A percentile compares a stretch with the other conserved stretches of the same genome.
Evolutionary conservation across 2,329 filamentous ascomycete species (phyloP).

Genomic region (Pseudonectria foliicola): DNA sequence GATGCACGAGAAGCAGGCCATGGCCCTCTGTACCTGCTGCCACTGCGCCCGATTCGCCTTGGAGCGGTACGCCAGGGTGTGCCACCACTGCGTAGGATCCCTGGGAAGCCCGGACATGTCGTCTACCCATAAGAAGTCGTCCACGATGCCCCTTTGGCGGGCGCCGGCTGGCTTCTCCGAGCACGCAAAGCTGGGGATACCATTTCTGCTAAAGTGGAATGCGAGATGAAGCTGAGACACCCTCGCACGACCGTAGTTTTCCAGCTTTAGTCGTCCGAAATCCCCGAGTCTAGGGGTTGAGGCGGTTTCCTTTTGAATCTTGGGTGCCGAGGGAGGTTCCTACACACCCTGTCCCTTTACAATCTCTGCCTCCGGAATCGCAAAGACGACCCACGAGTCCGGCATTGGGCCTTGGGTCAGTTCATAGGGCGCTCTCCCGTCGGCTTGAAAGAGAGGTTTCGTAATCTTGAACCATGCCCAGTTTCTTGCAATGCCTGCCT

Average conservation of each 20-base stretch:
- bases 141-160: slow-evolving; percentile 1
- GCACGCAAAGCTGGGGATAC: slow-evolving; percentile 15
- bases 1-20: slow-evolving; percentile 15
- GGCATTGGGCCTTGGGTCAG: slow-evolving; percentile 4
- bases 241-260: slow-evolving; percentile 2
- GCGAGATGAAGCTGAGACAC: slow-evolving; percentile 6
- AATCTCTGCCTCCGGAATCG: slow-evolving; percentile 11
- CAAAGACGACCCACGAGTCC: slow-evolving; percentile 12
- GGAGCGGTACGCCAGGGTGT: slow-evolving; percentile 3
- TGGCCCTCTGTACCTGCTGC: slow-evolving; percentile 11
- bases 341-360: slow-evolving; percentile 16
- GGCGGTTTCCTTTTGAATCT: not conserved
- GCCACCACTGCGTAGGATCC: slow-evolving; percentile 8
- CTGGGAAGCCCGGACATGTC: slow-evolving; percentile 1
- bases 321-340: slow-evolving; percentile 8
- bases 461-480: slow-evolving; percentile 20
- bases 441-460: slow-evolving; percentile 10
- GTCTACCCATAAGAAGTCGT: slow-evolving; percentile 15
- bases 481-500: slow-evolving; percentile 1
- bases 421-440: slow-evolving; percentile 2
- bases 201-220: slow-evolving; percentile 16
- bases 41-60: slow-evolving; percentile 7
- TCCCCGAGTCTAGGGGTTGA: slow-evolving; percentile 6
- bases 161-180: slow-evolving; percentile 7
- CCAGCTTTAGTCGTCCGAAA: slow-evolving; percentile 7